Base-by-base conservation (phyloP, 2,329 filamentous ascomycete species). In the Dactylonectria estremocensis region DNA sequence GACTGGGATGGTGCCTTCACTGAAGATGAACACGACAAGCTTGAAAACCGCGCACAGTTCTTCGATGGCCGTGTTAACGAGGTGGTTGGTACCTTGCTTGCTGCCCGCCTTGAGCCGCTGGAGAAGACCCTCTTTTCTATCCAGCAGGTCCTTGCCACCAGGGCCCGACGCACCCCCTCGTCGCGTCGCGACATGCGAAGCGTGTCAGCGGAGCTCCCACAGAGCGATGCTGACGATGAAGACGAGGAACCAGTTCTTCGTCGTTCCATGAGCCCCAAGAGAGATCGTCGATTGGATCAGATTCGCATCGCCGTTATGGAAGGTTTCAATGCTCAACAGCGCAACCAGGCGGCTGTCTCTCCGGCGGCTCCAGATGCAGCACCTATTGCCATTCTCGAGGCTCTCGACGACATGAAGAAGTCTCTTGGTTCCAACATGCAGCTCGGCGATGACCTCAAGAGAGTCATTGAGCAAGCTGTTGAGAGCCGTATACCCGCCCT, bases 211-310 rank as follows among this genome's bases (percentile, higher is more conserved):
- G 92, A 94, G 33, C 77, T 87, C 3, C 86, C 89, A 54, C 91
- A 97, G 66, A 98, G 95, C 78, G 96, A 98, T 81, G 95, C 96
- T 11, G 95, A 98, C 78, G 95, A 97, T 69, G 95, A 97, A 77
- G 95, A 97, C 72, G 95, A 97, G 22, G 93, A 91, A 64, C 87
- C 90, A 62, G 69, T 83, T 66, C 82, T 86, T 69, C 86, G 90
- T 77, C 91, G 93, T 58, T 92, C 93, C 6, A 87, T 91, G 73
- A 98, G 95, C 73, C 94, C 95, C 18, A 88, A 89, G 64, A 89
- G 91, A 68, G 94, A 97, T 77, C 91, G 91, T 74, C 94, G 90
- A 74, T 81, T 95, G 74, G 95, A 98, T 65, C 94, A 95, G 79
- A 94, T 99, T 71, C 92, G 91, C 61, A 84, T 85, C 24, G 89